These are phyloP conservation scores for Cystoderma amianthinum DNA, from an alignment of 768 basidiomycete species.

Conservation along the genomic window DNA sequence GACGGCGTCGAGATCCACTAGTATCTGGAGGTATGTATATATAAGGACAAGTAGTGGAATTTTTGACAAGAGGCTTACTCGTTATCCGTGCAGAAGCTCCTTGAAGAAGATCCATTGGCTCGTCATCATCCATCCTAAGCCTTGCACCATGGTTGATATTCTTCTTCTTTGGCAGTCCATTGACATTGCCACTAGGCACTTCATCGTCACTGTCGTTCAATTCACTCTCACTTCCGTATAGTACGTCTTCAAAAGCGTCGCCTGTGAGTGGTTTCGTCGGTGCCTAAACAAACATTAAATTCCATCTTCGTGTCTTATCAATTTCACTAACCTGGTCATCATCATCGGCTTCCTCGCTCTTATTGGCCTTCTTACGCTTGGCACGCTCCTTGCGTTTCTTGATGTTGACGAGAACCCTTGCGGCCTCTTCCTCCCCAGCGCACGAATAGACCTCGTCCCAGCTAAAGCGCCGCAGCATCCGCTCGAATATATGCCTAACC, in stretches of 20 bases:
- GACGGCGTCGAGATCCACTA: conserved; percentile 46
- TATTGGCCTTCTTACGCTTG: conserved; percentile 75
- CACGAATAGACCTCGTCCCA: conserved; percentile 79
- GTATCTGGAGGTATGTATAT: conserved; percentile 23
- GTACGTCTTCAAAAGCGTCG: conserved; percentile 93
- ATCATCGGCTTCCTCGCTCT: conserved; percentile 53
- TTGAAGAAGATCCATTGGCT: conserved; percentile 91
- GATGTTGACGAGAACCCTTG: conserved; percentile 89
- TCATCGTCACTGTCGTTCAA: conserved; percentile 68
- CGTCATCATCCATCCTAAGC: conserved; percentile 81
- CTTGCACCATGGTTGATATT: conserved; percentile 41
- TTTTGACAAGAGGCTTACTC: conserved; percentile 38
- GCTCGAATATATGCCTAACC: conserved; percentile 95
- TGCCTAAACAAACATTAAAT: conserved; percentile 24
- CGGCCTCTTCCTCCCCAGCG: conserved; percentile 70
- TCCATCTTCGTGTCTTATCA: not conserved
- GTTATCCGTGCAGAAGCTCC: conserved; percentile 68
- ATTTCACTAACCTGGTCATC: conserved; percentile 26
- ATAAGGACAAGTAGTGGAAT: not conserved
- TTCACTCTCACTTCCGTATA: conserved; percentile 96
- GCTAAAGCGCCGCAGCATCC: conserved; percentile 86
- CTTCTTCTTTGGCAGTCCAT: conserved; percentile 22
- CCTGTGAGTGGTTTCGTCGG: conserved; percentile 51
- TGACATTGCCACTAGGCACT: conserved; percentile 19
- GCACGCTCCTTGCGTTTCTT: conserved; percentile 93